Percentiles rank a stretch among this genome's conserved stretches.
Conservation (phyloP, 768 basidiomycete genomes). For the Amanita thiersii region DNA sequence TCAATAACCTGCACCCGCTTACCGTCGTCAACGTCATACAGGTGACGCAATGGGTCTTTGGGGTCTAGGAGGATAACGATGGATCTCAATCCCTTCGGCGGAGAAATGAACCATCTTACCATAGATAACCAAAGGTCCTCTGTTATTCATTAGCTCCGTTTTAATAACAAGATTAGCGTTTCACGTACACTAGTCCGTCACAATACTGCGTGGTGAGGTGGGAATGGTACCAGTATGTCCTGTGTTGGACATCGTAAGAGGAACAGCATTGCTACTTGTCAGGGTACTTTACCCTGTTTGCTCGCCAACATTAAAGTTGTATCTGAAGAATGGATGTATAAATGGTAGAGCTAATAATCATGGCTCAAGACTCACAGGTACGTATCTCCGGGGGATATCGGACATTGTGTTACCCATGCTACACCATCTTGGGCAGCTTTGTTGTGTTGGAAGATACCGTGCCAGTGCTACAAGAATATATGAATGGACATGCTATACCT, state of each 20-base stretch:
- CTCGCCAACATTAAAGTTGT: slow-evolving; percentile 6
- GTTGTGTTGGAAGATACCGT: slow-evolving; percentile 29
- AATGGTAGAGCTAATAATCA: not conserved
- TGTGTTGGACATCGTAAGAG: not conserved
- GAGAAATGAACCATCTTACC: slow-evolving; percentile 17
- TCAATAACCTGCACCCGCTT: slow-evolving; percentile 10
- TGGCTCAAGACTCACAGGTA: slow-evolving; percentile 14
- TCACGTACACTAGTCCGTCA: slow-evolving; percentile 13
- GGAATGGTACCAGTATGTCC: slow-evolving; percentile 20
- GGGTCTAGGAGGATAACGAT: slow-evolving; percentile 15
- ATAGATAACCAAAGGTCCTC: slow-evolving; percentile 31
- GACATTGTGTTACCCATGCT: slow-evolving; percentile 32
- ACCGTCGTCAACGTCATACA: slow-evolving; percentile 36
- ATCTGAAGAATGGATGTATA: not conserved
- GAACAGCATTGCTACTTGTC: too few relatives aligned
- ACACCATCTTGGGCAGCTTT: slow-evolving; percentile 34
- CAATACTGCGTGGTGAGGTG: slow-evolving; percentile 13
- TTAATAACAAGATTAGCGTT: slow-evolving; percentile 11
- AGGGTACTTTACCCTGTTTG: slow-evolving; percentile 8
- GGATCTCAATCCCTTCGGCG: slow-evolving; percentile 13
- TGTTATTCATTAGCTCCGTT: slow-evolving; percentile 29
- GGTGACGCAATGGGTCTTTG: slow-evolving; percentile 14
- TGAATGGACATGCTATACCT: not conserved
- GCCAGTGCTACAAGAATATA: slow-evolving; percentile 32
- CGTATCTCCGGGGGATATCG: slow-evolving; percentile 27